Conservation (phyloP, 495 filamentous ascomycete genomes). For the Parathielavia hyrcaniae region DNA sequence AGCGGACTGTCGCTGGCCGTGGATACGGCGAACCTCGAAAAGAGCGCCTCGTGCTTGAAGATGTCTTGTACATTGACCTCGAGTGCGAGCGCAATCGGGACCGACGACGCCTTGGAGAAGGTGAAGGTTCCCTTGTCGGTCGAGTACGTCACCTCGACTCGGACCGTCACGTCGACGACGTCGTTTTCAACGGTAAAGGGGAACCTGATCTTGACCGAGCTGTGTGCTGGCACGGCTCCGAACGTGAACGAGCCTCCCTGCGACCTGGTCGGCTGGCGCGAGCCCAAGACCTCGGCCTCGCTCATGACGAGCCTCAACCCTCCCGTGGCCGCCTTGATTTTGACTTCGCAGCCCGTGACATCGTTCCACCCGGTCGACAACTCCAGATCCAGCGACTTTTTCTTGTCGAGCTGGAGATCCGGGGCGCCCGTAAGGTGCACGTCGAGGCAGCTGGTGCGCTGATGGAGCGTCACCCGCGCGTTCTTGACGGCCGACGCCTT, state of each 20-base stretch:
- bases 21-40: slow-evolving; percentile 83
- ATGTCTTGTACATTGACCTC: slow-evolving; percentile 96
- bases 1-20: slow-evolving; percentile 69
- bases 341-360: slow-evolving; percentile 60
- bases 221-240: slow-evolving; percentile 44
- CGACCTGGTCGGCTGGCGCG: slow-evolving; percentile 50
- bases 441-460: slow-evolving; percentile 44
- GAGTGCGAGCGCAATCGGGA: slow-evolving; percentile 67
- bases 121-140: slow-evolving; percentile 67
- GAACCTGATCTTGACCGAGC: slow-evolving; percentile 54
- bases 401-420: slow-evolving; percentile 67
- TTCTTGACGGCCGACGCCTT: slow-evolving; percentile 43
- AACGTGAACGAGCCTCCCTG: slow-evolving; percentile 66
- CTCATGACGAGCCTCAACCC: slow-evolving; percentile 77
- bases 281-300: slow-evolving; percentile 55
- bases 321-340: slow-evolving; percentile 74
- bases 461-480: slow-evolving; percentile 42
- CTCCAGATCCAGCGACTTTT: slow-evolving; percentile 67
- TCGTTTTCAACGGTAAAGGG: slow-evolving; percentile 85
- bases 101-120: slow-evolving; percentile 57
- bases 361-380: slow-evolving; percentile 72
- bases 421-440: slow-evolving; percentile 44
- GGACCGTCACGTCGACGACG: slow-evolving; percentile 62
- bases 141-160: slow-evolving; percentile 69
- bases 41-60: slow-evolving; percentile 76